phyloP scores from a whole-genome alignment of 1,284 basidiomycete genomes.

The Irpex lacteus region DNA sequence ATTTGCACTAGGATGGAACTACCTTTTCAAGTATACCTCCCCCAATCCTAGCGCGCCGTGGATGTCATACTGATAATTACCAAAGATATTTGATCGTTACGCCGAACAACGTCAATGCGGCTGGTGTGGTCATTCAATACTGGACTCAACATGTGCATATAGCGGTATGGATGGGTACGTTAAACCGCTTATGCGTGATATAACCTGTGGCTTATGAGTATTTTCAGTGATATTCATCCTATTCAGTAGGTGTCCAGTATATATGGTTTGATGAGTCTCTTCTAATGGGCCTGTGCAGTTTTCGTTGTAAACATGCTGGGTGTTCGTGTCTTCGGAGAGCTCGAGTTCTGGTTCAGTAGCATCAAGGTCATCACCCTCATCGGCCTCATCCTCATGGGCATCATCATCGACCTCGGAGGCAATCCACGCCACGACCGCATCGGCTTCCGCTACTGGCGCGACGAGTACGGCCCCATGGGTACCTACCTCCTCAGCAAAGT shows the following conservation, averaged over 20 bases:
- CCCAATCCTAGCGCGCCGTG: background rate
- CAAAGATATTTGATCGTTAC: conserved; percentile 31
- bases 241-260: conserved; percentile 40
- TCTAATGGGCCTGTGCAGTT: conserved; percentile 31
- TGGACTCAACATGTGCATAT: conserved; percentile 55
- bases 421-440: conserved; percentile 53
- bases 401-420: conserved; percentile 56
- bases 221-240: conserved; percentile 50
- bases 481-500: conserved; percentile 40
- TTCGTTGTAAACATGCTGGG: conserved; percentile 54
- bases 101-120: conserved; percentile 44
- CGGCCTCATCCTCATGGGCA: conserved; percentile 52
- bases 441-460: conserved; percentile 52
- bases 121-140: conserved; percentile 60
- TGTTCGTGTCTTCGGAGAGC: conserved; percentile 53
- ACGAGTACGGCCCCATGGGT: conserved; percentile 36
- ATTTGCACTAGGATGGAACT: conserved; percentile 43
- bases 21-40: conserved; percentile 27
- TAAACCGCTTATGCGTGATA: too few relatives aligned
- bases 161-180: conserved; percentile 54
- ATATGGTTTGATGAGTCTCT: background rate
- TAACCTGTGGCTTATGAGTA: background rate
- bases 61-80: background rate
- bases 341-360: conserved; percentile 46
- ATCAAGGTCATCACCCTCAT: conserved; percentile 36